phyloP scores from a whole-genome alignment of 164 flowering plant species.

The Sextonia rubra region DNA sequence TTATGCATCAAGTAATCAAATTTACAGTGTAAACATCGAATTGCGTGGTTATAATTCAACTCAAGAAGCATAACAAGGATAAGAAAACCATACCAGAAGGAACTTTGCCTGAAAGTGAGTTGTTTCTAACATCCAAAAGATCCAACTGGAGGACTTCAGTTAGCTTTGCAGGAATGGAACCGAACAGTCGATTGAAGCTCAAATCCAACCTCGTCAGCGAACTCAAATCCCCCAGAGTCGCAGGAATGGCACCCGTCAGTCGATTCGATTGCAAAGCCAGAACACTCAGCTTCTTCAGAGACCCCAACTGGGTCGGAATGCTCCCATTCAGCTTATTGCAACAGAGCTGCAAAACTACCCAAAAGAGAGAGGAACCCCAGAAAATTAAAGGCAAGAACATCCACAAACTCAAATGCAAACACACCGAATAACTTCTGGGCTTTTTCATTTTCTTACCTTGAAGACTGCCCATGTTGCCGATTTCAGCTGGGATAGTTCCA shows the following conservation, averaged over 20 bases:
- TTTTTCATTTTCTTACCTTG: conserved; percentile 49
- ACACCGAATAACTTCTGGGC: background rate
- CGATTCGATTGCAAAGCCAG: conserved; percentile 69
- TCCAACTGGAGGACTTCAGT: conserved; percentile 51
- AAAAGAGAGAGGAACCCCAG: background rate
- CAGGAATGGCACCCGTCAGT: conserved; percentile 81
- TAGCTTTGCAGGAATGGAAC: conserved; percentile 65
- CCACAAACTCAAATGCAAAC: background rate
- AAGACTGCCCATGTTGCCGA: conserved; percentile 66
- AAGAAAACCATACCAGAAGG: conserved; percentile 47
- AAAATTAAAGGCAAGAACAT: background rate
- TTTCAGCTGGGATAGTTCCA: conserved; percentile 61
- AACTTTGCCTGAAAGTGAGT: conserved; percentile 76
- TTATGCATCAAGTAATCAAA: background rate
- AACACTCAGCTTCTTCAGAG: conserved; percentile 63
- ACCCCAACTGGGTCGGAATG: conserved; percentile 74
- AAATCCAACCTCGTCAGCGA: conserved; percentile 67
- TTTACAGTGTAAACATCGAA: background rate
- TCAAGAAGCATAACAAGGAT: background rate
- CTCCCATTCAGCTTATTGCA: conserved; percentile 73
- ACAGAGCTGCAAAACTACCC: conserved; percentile 81
- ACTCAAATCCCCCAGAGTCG: conserved; percentile 67
- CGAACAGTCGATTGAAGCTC: conserved; percentile 75
- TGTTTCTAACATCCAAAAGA: conserved; percentile 69
- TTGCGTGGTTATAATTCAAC: background rate